Base-by-base conservation (phyloP, 2,329 filamentous ascomycete species). In the Diaporthe citriasiana region DNA sequence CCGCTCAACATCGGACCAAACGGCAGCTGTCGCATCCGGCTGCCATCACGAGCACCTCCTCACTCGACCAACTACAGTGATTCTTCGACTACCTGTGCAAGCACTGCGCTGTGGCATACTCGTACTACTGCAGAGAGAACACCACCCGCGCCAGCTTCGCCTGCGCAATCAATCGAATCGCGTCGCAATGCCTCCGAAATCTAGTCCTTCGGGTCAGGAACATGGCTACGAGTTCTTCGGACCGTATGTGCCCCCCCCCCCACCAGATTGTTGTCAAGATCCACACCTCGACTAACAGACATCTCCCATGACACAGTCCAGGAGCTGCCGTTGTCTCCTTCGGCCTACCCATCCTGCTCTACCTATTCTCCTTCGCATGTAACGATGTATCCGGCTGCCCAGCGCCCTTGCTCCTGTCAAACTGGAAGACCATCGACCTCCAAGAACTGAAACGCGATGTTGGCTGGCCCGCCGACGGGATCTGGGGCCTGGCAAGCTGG, bases 301-400 rank as follows among this genome's bases (percentile, higher is more conserved):
- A n/a, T 66, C 10, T 50, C 9, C 4, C 40, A 25, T 22, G 25
- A 33, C 72, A 8, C 59, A 97, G 95, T 71, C 87, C 92, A 55
- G 95, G 95, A 72, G 94, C 94, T 47, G 90, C 93, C 75, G 89
- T 85, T 75, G 94, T 98, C 80, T 93, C 93, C 10, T 93, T 97
- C 79, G 92, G 92, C 73, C 90, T 98, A 0, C 96, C 96, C 0
- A 75, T 95, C 55, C 88, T 95, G 77, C 90, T 95, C 78, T 97
- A 97, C 84, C 82, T 92, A 78, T 93, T 96, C 81, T 89, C 92
- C 60, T 97, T 98, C 81, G 87, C 93, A 79, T 98, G 96, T 89
- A 98, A 98, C 85, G 95, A 98, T 82, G 87, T 97, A 76, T 93
- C 94, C 12, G 96, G 97, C 74, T 98, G 97, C 81, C 97, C 96